Conservation (phyloP, 2,329 filamentous ascomycete genomes). For the Colletotrichum horii region DNA sequence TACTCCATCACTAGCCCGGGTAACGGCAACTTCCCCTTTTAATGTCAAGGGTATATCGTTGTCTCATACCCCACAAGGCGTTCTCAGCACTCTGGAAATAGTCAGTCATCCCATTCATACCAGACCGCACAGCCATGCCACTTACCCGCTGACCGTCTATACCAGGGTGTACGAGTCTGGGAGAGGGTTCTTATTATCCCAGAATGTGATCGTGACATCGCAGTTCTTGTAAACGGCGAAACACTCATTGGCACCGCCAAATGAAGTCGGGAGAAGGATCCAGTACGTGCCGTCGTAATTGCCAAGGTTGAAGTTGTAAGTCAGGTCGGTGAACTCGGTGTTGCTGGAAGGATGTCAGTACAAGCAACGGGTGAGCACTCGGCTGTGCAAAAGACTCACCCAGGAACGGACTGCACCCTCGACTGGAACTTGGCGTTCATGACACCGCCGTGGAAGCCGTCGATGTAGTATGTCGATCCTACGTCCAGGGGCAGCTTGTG, state of each 20-base stretch:
- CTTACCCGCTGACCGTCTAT: neutral
- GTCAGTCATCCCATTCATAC: neutral
- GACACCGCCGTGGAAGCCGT: neutral
- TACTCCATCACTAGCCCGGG: neutral
- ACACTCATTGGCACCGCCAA: neutral
- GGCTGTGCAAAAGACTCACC: neutral
- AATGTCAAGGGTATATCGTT: neutral
- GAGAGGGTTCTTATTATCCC: neutral
- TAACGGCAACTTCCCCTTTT: neutral
- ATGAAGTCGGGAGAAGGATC: neutral
- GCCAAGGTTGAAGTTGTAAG: constrained; percentile 1
- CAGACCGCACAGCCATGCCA: neutral
- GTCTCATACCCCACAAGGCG: neutral
- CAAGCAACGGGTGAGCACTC: neutral
- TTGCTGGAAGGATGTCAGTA: neutral
- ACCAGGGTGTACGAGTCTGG: neutral
- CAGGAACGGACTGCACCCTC: neutral
- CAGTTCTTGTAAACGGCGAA: neutral
- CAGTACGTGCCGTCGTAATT: neutral
- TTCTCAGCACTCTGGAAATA: neutral
- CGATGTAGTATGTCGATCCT: neutral
- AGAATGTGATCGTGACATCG: neutral
- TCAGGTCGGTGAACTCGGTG: neutral
- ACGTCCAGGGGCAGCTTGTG: neutral
- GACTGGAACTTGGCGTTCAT: neutral